Evolutionary conservation across 768 basidiomycete genomes (phyloP).

Genomic region (Steccherinum ochraceum): DNA sequence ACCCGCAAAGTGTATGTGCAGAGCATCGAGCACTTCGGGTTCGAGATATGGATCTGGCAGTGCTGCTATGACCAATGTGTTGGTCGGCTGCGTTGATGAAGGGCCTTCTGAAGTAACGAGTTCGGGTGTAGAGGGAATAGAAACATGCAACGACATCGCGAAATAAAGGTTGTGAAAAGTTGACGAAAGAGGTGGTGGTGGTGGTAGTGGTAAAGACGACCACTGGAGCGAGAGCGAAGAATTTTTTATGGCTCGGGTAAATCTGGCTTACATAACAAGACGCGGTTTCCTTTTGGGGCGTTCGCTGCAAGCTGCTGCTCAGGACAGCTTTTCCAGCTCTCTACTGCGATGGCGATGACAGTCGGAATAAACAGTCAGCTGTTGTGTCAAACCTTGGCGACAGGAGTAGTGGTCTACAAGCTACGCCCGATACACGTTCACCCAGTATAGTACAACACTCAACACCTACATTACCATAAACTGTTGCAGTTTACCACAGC

Average conservation of each 20-base stretch:
- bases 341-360: too few relatives aligned
- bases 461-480: too few relatives aligned
- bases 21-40: constrained; percentile 54
- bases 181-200: constrained; percentile 2
- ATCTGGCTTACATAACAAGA: background rate
- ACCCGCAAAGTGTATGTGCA: constrained; percentile 63
- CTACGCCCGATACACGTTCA: too few relatives aligned
- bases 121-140: constrained; percentile 5
- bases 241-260: constrained; percentile 2
- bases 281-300: background rate
- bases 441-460: too few relatives aligned
- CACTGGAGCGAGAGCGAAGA: background rate
- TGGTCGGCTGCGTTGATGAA: constrained; percentile 42
- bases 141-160: background rate
- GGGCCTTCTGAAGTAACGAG: constrained; percentile 2
- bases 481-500: too few relatives aligned
- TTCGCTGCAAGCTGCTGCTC: background rate
- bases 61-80: constrained; percentile 78
- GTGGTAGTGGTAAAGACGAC: constrained; percentile 3
- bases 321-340: too few relatives aligned
- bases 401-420: too few relatives aligned
- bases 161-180: background rate
- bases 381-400: too few relatives aligned
- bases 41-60: constrained; percentile 77
- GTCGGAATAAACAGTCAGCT: too few relatives aligned